A percentile compares a stretch with the other conserved stretches of the same genome.
Conservation (phyloP, 2,329 filamentous ascomycete species). For the Fusarium marasasianum region DNA sequence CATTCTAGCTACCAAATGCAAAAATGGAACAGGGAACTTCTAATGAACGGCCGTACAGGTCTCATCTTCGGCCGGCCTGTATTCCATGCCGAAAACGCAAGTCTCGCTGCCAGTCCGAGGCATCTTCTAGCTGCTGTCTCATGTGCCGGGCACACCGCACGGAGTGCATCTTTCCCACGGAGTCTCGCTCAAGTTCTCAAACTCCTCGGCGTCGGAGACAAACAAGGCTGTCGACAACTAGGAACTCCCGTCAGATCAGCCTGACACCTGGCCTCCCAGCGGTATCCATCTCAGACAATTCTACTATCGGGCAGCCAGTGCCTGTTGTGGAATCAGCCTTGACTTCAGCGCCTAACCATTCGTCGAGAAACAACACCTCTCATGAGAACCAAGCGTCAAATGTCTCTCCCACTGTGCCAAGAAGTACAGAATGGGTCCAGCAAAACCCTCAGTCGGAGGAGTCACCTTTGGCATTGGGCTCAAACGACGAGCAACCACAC, state of each 20-base stretch:
- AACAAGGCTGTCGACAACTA: not conserved
- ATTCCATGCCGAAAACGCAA: constrained; percentile 68
- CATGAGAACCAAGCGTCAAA: not conserved
- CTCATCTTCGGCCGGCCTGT: constrained; percentile 69
- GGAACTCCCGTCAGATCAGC: not conserved
- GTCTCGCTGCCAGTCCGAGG: constrained; percentile 68
- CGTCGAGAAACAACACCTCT: not conserved
- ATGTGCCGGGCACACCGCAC: constrained; percentile 68
- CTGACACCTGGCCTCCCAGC: not conserved
- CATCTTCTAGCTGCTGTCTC: constrained; percentile 59
- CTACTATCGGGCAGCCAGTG: not conserved
- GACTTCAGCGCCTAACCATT: not conserved
- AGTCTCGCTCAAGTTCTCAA: constrained; percentile 37
- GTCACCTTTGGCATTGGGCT: constrained; percentile 43
- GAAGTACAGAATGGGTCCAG: not conserved
- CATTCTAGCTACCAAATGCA: not conserved
- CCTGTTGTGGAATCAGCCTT: not conserved
- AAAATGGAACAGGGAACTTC: constrained; percentile 3
- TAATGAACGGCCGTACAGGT: constrained; percentile 63
- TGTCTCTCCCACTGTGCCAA: not conserved
- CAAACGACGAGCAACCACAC: constrained; percentile 50
- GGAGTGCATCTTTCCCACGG: constrained; percentile 63
- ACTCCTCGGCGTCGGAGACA: constrained; percentile 24
- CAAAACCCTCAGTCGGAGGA: constrained; percentile 27
- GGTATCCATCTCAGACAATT: not conserved